These are phyloP conservation scores for Camelina hispida DNA, from an alignment of 345 rosid genomes.

Conservation along the genomic window DNA sequence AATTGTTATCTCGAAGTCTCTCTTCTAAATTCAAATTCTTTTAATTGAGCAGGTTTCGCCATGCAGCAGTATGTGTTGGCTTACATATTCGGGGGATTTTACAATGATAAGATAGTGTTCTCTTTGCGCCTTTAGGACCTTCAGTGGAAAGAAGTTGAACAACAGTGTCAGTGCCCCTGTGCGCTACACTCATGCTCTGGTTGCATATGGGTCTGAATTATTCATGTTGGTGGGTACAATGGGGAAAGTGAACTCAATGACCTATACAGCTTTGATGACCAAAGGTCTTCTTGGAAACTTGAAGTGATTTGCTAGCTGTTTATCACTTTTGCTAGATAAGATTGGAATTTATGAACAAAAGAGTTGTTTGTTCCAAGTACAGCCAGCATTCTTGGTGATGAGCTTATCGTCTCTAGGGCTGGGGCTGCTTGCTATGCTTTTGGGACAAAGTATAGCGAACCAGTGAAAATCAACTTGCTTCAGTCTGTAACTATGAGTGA, in stretches of 20 bases:
- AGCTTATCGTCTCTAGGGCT: slow-evolving; percentile 82
- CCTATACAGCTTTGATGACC: slow-evolving; percentile 75
- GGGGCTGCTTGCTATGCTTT: slow-evolving; percentile 97
- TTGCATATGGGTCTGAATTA: slow-evolving; percentile 62
- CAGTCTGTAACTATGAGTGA: slow-evolving; percentile 44
- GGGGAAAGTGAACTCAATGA: slow-evolving; percentile 80
- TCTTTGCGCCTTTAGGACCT: slow-evolving; percentile 55
- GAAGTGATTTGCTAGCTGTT: too few species aligned
- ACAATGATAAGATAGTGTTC: slow-evolving; percentile 57
- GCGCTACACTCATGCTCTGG: slow-evolving; percentile 91
- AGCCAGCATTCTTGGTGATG: slow-evolving; percentile 68
- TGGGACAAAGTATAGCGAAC: slow-evolving; percentile 92
- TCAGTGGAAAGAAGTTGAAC: slow-evolving; percentile 66
- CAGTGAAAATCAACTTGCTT: slow-evolving; percentile 69
- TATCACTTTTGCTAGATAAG: slow-evolving; percentile 74
- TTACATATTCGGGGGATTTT: slow-evolving; percentile 83
- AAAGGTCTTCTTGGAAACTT: slow-evolving; percentile 61
- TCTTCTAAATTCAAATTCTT: slow-evolving; percentile 29
- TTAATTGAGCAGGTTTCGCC: slow-evolving; percentile 72
- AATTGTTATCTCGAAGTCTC: not conserved
- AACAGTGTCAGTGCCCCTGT: slow-evolving; percentile 66
- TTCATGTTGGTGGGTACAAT: slow-evolving; percentile 82
- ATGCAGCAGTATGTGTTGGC: slow-evolving; percentile 77
- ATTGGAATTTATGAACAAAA: slow-evolving; percentile 60
- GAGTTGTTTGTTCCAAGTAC: slow-evolving; percentile 80